Evolutionary conservation across 805 yeast species (phyloP).

Genomic region (Hyphopichia homilentoma): DNA sequence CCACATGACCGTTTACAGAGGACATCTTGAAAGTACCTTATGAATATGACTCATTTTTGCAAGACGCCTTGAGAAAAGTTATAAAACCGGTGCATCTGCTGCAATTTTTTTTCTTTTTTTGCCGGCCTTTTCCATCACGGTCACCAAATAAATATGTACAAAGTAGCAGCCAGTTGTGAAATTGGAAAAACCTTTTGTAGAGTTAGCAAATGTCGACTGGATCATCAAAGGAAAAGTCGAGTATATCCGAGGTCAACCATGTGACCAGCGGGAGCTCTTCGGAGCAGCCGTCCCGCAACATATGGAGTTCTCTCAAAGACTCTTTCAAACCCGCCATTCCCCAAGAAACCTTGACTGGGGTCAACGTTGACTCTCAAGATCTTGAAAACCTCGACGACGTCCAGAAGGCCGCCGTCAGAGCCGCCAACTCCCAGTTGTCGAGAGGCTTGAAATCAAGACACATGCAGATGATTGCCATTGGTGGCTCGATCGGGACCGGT

Average conservation of each 20-base stretch:
- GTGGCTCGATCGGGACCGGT: conserved; percentile 81
- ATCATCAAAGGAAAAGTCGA: conserved; percentile 4
- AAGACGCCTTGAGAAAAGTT: too few species aligned
- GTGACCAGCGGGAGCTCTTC: conserved; percentile 9
- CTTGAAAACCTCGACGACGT: conserved; percentile 19
- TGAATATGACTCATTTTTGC: too few species aligned
- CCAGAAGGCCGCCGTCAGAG: conserved; percentile 24
- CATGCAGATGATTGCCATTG: conserved; percentile 72
- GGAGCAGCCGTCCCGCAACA: conserved; percentile 4
- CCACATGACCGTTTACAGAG: too few species aligned
- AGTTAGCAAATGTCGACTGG: too few species aligned
- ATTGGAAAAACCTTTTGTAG: too few species aligned
- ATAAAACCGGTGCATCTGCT: too few species aligned
- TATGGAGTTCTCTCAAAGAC: conserved; percentile 25
- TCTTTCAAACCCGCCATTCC: conserved; percentile 33
- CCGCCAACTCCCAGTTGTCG: conserved; percentile 56
- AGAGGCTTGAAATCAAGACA: conserved; percentile 48
- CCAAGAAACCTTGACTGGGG: conserved; percentile 14
- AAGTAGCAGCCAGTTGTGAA: too few species aligned
- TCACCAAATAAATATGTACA: too few species aligned
- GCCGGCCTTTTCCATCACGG: too few species aligned
- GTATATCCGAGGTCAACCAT: conserved; percentile 9
- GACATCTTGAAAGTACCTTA: too few species aligned
- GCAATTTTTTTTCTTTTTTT: too few species aligned
- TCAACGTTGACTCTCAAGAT: conserved; percentile 12